These are phyloP conservation scores for Stachybotrys elegans DNA, from an alignment of 2,329 filamentous ascomycete species.

Conservation along the genomic window DNA sequence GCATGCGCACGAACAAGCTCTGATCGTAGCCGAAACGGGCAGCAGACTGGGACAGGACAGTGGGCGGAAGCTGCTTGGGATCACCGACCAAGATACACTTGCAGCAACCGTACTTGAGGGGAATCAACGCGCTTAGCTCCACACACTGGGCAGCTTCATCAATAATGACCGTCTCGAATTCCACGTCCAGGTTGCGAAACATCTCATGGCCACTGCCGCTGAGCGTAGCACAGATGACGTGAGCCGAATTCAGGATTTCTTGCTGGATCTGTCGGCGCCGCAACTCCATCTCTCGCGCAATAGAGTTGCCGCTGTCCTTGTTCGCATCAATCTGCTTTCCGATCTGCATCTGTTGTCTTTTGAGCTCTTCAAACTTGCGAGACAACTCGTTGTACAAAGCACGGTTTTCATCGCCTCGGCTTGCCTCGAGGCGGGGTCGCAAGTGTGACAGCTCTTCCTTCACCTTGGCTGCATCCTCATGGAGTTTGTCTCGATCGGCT, in stretches of 20 bases:
- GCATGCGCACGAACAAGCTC: conserved; percentile 97
- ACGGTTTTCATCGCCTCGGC: conserved; percentile 50
- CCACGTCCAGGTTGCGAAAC: conserved; percentile 89
- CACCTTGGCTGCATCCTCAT: conserved; percentile 62
- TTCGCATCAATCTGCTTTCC: conserved; percentile 81
- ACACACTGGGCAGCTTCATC: conserved; percentile 98
- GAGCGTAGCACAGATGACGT: conserved; percentile 91
- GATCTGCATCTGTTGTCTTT: conserved; percentile 66
- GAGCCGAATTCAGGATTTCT: conserved; percentile 81
- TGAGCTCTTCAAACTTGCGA: conserved; percentile 72
- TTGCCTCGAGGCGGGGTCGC: conserved; percentile 66
- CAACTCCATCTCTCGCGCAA: conserved; percentile 79
- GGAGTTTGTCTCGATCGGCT: conserved; percentile 52
- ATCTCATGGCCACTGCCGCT: conserved; percentile 96
- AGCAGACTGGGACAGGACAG: conserved; percentile 89
- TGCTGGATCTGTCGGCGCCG: conserved; percentile 81
- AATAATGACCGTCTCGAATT: conserved; percentile 98
- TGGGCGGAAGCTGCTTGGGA: conserved; percentile 93
- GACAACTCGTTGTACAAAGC: conserved; percentile 52
- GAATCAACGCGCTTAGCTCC: conserved; percentile 92
- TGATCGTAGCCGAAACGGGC: conserved; percentile 94
- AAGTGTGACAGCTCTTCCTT: conserved; percentile 70
- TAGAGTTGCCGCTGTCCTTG: conserved; percentile 79
- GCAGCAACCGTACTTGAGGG: conserved; percentile 92
- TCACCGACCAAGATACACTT: conserved; percentile 98